A percentile compares a stretch with the other conserved stretches of the same genome.
phyloP scores from a whole-genome alignment of 139 green algal genomes.

The Chlamydomonas applanata region DNA sequence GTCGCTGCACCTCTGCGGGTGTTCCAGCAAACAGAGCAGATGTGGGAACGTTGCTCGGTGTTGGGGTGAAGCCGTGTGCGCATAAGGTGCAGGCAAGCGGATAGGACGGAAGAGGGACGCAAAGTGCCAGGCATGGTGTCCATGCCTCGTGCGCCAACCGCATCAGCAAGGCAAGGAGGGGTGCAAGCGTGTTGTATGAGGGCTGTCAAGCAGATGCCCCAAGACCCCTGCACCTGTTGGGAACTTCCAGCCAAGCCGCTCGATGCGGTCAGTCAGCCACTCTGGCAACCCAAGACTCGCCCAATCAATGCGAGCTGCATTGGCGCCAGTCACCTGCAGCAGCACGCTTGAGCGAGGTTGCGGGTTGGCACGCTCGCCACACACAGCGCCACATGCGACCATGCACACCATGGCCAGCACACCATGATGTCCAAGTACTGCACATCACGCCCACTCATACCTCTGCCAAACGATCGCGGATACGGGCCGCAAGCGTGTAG shows the following conservation, averaged over 20 bases:
- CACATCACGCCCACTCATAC: no score
- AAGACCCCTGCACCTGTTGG: constrained; percentile 78
- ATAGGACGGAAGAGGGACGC: no score
- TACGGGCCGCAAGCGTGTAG: constrained; percentile 49
- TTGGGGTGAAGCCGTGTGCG: background rate
- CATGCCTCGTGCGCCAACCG: no score
- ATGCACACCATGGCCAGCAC: background rate
- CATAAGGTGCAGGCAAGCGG: no score
- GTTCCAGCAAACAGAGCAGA: no score
- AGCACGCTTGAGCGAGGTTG: no score
- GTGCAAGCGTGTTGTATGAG: no score
- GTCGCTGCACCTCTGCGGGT: constrained; percentile 71
- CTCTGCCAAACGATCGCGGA: constrained; percentile 48
- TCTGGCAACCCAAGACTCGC: constrained; percentile 51
- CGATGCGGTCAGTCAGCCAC: constrained; percentile 75
- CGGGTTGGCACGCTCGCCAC: no score
- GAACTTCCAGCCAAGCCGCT: constrained; percentile 65
- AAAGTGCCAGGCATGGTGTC: no score
- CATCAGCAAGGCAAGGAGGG: no score
- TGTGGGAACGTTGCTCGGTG: background rate
- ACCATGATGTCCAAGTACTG: background rate
- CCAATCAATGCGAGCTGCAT: constrained; percentile 52
- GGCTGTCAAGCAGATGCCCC: no score
- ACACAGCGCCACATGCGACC: no score
- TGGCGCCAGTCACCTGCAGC: constrained; percentile 3